Evolutionary conservation across 306 rosid species (phyloP), one percentile per base, ranked within the genome.

Genomic region (Lathyrus sativus): DNA sequence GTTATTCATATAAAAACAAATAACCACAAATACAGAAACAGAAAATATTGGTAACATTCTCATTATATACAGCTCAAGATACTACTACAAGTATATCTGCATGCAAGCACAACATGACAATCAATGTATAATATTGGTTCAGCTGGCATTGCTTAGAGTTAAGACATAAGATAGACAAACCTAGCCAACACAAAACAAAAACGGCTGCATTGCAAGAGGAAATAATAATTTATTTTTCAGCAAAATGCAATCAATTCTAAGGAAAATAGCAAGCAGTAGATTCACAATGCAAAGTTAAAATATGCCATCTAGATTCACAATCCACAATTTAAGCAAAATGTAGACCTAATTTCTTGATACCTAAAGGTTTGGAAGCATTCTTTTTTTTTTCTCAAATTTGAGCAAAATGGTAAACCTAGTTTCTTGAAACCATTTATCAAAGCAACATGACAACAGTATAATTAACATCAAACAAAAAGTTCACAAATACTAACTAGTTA

Each of bases 231-330:
- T 26, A 26, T 26, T 1, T 37, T 14, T 61, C 2, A 18, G 41
- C 35, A 17, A 18, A 38, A 37, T 53, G 14, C 14, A 53, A 8
- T 19, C 4, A 28, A 44, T 8, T 9, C 26, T 35, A 12, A 37
- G 10, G 15, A 42, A 64, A 10, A 28, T 14, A 33, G 38, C 38
- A 33, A 33, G 6, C 8, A 33, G 3, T 5, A 2, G 3, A 53
- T 41, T 24, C 22, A 29, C 55, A 28, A 7, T 17, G 5, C 17
- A 13, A 17, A 67, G 37, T 50, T 9, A 56, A 56, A 55, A 56
- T 6, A 28, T 11, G 62, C 7, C 6, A 56, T 28, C 41, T 10
- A 55, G 35, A 55, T 55, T 48, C 70, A 65, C 44, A 65, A 45
- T 4, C 57, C 2, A 28, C 15, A 19, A 10, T 6, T 7, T 11